Evolutionary conservation across 2,329 filamentous ascomycete species (phyloP).

Genomic region (Hymenoscyphus albidus): DNA sequence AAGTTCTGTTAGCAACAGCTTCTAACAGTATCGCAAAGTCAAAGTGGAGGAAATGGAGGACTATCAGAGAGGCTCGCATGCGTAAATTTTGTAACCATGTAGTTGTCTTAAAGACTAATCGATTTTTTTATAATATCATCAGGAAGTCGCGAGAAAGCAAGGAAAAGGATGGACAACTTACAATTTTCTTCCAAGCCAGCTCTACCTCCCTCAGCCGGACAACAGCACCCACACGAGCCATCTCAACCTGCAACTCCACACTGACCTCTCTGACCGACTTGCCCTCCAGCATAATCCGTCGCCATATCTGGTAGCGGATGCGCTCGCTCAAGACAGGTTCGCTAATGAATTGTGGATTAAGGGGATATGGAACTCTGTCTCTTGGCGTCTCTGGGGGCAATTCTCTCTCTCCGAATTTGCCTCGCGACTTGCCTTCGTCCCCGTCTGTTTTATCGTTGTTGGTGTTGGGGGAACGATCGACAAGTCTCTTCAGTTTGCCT

Average conservation of each 20-base stretch:
- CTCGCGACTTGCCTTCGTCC: not conserved
- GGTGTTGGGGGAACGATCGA: constrained; percentile 8
- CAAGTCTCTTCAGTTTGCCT: constrained; percentile 30
- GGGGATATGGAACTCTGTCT: constrained; percentile 52
- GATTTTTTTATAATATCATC: constrained; percentile 75
- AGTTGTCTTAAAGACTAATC: constrained; percentile 99
- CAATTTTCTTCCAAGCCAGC: constrained; percentile 60
- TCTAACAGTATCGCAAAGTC: not conserved
- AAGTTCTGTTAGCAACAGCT: constrained; percentile 20
- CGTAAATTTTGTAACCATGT: constrained; percentile 81
- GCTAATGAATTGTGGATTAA: constrained; percentile 57
- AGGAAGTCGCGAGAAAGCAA: constrained; percentile 35
- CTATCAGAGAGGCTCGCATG: constrained; percentile 72
- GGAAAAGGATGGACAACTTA: constrained; percentile 43
- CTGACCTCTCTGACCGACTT: constrained; percentile 60
- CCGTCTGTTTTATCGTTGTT: not conserved
- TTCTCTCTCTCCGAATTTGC: not conserved
- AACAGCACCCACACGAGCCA: constrained; percentile 66
- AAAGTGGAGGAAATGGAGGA: constrained; percentile 17
- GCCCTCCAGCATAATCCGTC: constrained; percentile 50
- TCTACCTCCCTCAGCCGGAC: constrained; percentile 67
- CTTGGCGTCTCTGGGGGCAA: constrained; percentile 22
- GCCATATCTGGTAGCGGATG: constrained; percentile 60
- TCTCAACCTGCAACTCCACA: constrained; percentile 59
- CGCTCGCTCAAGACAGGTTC: constrained; percentile 62